Evolutionary conservation across 257 asterid species (phyloP).

Genomic region (Primulina huaijiensis): DNA sequence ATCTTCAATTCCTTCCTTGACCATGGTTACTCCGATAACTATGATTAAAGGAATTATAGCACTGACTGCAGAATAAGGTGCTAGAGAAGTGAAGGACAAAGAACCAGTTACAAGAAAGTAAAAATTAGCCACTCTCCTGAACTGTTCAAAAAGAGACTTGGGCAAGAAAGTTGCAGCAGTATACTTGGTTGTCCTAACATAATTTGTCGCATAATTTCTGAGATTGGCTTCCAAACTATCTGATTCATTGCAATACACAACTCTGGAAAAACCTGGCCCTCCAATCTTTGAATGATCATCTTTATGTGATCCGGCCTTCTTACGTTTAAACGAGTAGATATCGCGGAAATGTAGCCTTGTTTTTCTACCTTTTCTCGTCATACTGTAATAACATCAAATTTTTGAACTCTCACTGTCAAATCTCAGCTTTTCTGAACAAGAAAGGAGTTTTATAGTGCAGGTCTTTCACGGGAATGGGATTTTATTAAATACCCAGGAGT

Average conservation of each 20-base stretch:
- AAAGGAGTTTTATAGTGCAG: constrained; percentile 27
- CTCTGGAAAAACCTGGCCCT: constrained; percentile 65
- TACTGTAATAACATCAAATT: not conserved
- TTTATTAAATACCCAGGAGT: constrained; percentile 30
- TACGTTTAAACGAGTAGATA: constrained; percentile 42
- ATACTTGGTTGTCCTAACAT: constrained; percentile 68
- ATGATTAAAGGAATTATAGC: constrained; percentile 54
- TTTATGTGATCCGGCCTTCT: constrained; percentile 26
- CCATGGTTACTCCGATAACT: constrained; percentile 64
- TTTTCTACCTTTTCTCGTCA: constrained; percentile 33
- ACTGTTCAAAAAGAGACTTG: constrained; percentile 72
- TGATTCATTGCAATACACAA: constrained; percentile 60
- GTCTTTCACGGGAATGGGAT: constrained; percentile 21
- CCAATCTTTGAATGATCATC: constrained; percentile 58
- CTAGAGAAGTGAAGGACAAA: constrained; percentile 56
- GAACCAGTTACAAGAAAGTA: constrained; percentile 58
- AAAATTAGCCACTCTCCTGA: constrained; percentile 72
- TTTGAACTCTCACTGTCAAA: not conserved
- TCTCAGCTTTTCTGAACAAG: constrained; percentile 1
- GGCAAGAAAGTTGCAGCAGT: constrained; percentile 64
- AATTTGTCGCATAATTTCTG: constrained; percentile 43
- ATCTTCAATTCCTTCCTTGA: constrained; percentile 68
- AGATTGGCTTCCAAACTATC: constrained; percentile 34
- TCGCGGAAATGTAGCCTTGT: constrained; percentile 47
- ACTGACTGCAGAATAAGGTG: constrained; percentile 57